Conservation (phyloP, 2,329 filamentous ascomycete genomes). For the Westerdykella ornata region DNA sequence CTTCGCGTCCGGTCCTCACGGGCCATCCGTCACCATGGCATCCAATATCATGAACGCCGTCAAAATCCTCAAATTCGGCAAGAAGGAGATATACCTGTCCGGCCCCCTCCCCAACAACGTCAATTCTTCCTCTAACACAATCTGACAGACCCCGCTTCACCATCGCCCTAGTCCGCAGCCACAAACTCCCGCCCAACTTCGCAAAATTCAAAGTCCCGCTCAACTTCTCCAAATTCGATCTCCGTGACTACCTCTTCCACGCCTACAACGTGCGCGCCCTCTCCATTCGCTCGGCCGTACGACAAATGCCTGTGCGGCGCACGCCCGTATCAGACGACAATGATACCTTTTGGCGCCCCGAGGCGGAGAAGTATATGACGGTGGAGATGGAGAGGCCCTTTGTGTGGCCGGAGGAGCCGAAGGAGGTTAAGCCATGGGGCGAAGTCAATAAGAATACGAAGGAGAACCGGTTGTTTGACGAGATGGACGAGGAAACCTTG, state of each 20-base stretch:
- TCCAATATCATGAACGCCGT: neutral
- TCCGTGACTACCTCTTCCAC: conserved; percentile 90
- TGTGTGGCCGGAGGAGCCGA: conserved; percentile 70
- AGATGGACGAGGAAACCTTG: conserved; percentile 7
- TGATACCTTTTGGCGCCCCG: conserved; percentile 53
- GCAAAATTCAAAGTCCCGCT: conserved; percentile 88
- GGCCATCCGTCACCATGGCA: conserved; percentile 1
- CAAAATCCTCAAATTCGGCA: conserved; percentile 35
- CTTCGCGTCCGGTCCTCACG: neutral
- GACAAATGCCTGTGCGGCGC: conserved; percentile 58
- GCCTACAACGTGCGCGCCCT: conserved; percentile 67
- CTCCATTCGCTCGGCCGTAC: conserved; percentile 71
- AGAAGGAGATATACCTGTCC: conserved; percentile 46
- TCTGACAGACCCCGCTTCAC: conserved; percentile 66
- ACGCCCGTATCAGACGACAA: conserved; percentile 22
- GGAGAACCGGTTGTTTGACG: conserved; percentile 10
- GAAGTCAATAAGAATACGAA: conserved; percentile 11
- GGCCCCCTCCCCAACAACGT: conserved; percentile 6
- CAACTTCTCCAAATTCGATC: conserved; percentile 89
- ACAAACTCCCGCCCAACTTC: conserved; percentile 66
- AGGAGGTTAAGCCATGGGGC: conserved; percentile 43
- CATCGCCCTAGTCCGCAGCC: conserved; percentile 69
- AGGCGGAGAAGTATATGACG: conserved; percentile 83
- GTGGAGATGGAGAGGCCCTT: conserved; percentile 84
- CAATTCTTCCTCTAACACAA: conserved; percentile 7